Conservation (phyloP, 192 early-diverging fungal species). For the Helicostylum pulchrum region DNA sequence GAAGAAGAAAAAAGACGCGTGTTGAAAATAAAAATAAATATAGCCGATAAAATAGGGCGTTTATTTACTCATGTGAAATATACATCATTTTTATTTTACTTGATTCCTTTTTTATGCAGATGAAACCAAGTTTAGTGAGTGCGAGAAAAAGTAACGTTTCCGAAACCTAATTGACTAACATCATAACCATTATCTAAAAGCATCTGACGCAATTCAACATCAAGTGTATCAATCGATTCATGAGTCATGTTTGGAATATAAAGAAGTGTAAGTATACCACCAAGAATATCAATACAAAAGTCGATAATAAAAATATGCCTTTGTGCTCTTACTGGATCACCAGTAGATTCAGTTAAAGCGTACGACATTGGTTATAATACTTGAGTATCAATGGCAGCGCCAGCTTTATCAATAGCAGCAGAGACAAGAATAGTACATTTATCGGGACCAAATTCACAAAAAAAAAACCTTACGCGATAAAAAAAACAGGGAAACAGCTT, state of each 20-base stretch:
- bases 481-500: conserved; percentile 44
- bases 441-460: conserved; percentile 56
- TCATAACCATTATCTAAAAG: conserved; percentile 45
- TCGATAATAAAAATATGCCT: conserved; percentile 44
- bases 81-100: no score
- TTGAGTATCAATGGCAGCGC: conserved; percentile 42
- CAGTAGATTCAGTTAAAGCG: conserved; percentile 23
- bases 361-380: conserved; percentile 42
- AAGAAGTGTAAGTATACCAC: conserved; percentile 41
- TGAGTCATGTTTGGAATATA: conserved; percentile 51
- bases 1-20: no score
- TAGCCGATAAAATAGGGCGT: no score
- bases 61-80: no score
- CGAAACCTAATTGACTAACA: conserved; percentile 24
- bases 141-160: no score
- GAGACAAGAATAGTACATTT: conserved; percentile 47
- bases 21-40: no score
- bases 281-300: conserved; percentile 44
- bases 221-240: conserved; percentile 40
- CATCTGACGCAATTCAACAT: conserved; percentile 47
- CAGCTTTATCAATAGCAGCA: conserved; percentile 41
- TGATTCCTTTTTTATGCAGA: no score
- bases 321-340: conserved; percentile 34
- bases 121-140: no score
- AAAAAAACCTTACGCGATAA: conserved; percentile 55